phyloP scores from a whole-genome alignment of 805 yeast genomes.

The Candida awuae region DNA sequence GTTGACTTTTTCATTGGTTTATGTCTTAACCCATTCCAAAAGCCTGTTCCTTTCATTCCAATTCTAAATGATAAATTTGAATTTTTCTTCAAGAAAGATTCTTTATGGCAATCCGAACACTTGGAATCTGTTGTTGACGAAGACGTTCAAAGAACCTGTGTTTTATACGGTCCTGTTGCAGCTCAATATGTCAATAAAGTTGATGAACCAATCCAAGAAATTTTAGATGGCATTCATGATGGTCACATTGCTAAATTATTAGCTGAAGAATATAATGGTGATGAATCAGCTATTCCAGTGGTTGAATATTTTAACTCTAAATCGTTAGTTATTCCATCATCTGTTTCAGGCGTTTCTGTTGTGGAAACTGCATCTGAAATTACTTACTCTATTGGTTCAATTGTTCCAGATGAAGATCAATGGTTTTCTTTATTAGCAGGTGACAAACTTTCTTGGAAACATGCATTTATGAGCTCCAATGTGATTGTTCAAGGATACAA shows the following conservation, averaged over 20 bases:
- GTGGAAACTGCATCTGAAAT: slow-evolving; percentile 26
- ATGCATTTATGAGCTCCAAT: slow-evolving; percentile 73
- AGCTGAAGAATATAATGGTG: slow-evolving; percentile 62
- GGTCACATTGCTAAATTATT: slow-evolving; percentile 74
- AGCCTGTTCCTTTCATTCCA: slow-evolving; percentile 98
- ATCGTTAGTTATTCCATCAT: slow-evolving; percentile 35
- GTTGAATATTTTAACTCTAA: slow-evolving; percentile 85
- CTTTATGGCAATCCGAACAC: slow-evolving; percentile 98
- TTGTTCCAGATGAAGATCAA: slow-evolving; percentile 30
- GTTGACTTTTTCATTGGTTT: slow-evolving; percentile 82
- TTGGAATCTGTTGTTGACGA: slow-evolving; percentile 91
- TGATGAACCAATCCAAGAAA: slow-evolving; percentile 87
- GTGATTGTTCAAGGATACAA: slow-evolving; percentile 80
- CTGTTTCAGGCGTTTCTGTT: slow-evolving; percentile 32
- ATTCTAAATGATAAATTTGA: slow-evolving; percentile 90
- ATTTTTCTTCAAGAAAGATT: slow-evolving; percentile 95
- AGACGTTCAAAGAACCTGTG: slow-evolving; percentile 98
- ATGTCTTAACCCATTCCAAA: slow-evolving; percentile 78
- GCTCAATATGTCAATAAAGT: slow-evolving; percentile 82
- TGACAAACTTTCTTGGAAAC: slow-evolving; percentile 72
- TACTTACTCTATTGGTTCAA: slow-evolving; percentile 33
- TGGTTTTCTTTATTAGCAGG: slow-evolving; percentile 89
- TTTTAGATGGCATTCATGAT: slow-evolving; percentile 80
- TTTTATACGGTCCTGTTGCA: slow-evolving; percentile 97
- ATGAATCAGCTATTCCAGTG: slow-evolving; percentile 66